A percentile compares a stretch with the other conserved stretches of the same genome.
Conservation (phyloP, 257 asterid genomes). For the Scutellaria barbata region DNA sequence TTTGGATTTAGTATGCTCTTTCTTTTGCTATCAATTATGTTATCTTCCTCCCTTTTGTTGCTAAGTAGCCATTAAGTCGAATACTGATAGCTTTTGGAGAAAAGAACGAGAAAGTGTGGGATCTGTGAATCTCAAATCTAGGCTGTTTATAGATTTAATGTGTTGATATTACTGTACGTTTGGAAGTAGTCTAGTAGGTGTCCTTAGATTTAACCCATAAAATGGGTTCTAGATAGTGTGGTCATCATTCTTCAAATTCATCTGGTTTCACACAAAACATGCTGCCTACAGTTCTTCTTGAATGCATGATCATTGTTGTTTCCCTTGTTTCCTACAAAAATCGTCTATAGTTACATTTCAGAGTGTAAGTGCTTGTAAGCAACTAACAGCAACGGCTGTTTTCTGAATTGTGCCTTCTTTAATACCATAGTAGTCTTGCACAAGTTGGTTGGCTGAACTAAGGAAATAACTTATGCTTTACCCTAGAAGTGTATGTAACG, state of each 20-base stretch:
- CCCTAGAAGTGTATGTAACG: not conserved
- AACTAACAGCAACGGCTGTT: not conserved
- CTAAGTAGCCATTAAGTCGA: not conserved
- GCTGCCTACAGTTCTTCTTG: not conserved
- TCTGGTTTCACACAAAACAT: not conserved
- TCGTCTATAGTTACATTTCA: not conserved
- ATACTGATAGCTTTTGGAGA: not conserved
- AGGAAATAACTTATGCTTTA: not conserved
- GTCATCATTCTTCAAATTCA: not conserved
- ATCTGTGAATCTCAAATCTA: not conserved
- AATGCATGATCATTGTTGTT: not conserved
- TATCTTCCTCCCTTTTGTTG: not conserved
- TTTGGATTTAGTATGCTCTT: not conserved
- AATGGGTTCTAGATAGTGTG: not conserved
- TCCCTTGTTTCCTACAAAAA: not conserved
- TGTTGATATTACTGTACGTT: not conserved
- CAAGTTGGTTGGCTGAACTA: not conserved
- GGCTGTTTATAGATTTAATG: not conserved
- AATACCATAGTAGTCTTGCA: not conserved
- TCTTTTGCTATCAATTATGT: not conserved
- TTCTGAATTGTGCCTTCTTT: not conserved
- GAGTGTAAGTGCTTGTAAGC: not conserved
- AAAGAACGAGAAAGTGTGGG: not conserved
- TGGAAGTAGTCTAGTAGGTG: too few species aligned
- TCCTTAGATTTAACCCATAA: too few species aligned